Evolutionary conservation across 2,329 filamentous ascomycete species (phyloP), one percentile per base, ranked within the genome.

Genomic region (Trichoderma atroviride): DNA sequence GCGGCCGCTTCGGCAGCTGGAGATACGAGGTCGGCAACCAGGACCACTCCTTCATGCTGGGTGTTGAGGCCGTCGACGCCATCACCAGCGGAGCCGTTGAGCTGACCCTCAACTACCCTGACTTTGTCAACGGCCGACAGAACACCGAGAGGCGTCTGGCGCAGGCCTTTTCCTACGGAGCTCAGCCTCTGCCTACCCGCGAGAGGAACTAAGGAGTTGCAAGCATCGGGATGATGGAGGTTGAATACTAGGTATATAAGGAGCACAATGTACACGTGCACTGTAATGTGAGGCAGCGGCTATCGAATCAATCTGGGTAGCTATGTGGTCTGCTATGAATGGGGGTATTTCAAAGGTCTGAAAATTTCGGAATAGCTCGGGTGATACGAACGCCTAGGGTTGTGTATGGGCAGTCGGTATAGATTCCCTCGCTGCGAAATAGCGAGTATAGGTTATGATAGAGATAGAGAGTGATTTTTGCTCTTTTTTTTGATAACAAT

Each of bases 1-100:
- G 96, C 82, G 96, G 96, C 76, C 94, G 96, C 73, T 99, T 99
- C 83, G 96, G 96, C 77, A 95, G 91, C 86, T 99, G 96, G 96
- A 88, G 93, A 79, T 99, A 99, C 85, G 96, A 99, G 83, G 92
- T 89, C 74, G 94, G 93, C 78, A 97, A 97, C 88, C 94, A 97
- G 87, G 94, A 97, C 83, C 94, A 97, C 87, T 95, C 92, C 31
- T 97, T 97, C 83, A 97, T 97, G 94, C 86, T 97, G 72, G 94
- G 94, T 79, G 94, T 97, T 24, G 94, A 97, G 84, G 94, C 94
- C 60, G 94, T 89, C 50, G 94, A 97, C 83, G 89, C 93, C 84
- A 93, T 97, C 78, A 88, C 94, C 82, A 94, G 91, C 81, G 94
- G 94, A 74, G 91, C 92, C 47, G 92, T 94, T 57, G 94, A 97